Base-by-base conservation (phyloP, 1,139 yeast genomes). In the Pichia sp. region DNA sequence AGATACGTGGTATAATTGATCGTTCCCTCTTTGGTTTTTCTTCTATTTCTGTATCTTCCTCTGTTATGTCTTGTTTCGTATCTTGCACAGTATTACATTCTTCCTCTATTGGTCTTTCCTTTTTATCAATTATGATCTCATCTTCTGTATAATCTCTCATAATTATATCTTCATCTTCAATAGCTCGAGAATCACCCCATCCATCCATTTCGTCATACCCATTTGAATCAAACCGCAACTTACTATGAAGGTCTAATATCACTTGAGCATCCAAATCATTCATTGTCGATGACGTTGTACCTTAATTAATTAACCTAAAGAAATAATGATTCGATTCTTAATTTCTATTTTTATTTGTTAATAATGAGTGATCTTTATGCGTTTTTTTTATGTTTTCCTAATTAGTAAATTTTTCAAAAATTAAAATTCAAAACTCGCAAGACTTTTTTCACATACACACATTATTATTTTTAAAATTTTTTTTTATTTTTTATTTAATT, bases 1-100 rank as follows among this genome's bases (percentile, higher is more conserved):
- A 36, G 7, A 36, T 36, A 36, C 41, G 41, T 36, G 41, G 41
- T 18, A 36, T 36, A 19, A 36, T 19, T 4, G 41, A 36, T 7
- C 25, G 25, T 19, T 18, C 25, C 25, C 6, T 9, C 3, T 16
- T 10, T 10, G 16, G 3, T 19, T 28, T 29, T 28, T 8, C 22
- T 19, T 29, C n/a, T 82, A 81, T 5, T 33, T 14, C 31, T 14
- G 4, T 13, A 3, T 27, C 42, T 7, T 36, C 42, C 3, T 27
- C 33, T 29, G 5, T 9, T 9, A n/a, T 22, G 5, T 16, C 36
- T 33, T 16, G 7, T n/a, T 1, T 16, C 36, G 1, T 30, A 13
- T 11, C 14, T n/a, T 31, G n/a, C 14, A 34, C 16, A 2, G 18
- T 22, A 8, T 25, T 18, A 11, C 39, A 34, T 11, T 18, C n/a